Percentiles rank a stretch among this genome's conserved stretches.
phyloP scores from a whole-genome alignment of 73 alveolate species.

The Paramecium caudatum region DNA sequence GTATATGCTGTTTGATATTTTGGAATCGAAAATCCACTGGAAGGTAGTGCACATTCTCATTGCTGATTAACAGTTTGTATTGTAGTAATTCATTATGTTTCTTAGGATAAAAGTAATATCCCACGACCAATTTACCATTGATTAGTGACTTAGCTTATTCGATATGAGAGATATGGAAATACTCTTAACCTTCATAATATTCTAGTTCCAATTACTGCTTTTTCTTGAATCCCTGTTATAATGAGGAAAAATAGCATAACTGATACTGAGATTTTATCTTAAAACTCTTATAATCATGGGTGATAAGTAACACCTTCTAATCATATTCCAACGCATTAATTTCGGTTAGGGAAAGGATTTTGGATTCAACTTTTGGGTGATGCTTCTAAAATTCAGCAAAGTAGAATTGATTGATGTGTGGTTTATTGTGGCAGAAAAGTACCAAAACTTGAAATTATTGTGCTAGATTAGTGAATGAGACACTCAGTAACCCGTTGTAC shows the following conservation, averaged over 20 bases:
- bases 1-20: neutral
- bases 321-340: no score
- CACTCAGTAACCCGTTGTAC: neutral
- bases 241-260: conserved; percentile 22
- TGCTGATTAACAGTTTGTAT: neutral
- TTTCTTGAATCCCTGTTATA: neutral
- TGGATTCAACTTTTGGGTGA: neutral
- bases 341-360: neutral
- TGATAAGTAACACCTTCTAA: no score
- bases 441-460: neutral
- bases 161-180: conserved; percentile 3
- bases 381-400: neutral
- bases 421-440: conserved; percentile 20
- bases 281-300: conserved; percentile 6
- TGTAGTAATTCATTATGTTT: conserved; percentile 31
- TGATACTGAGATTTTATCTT: neutral
- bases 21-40: conserved; percentile 22
- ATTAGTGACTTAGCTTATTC: neutral
- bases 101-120: conserved; percentile 61
- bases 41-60: neutral
- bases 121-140: neutral
- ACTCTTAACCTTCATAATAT: neutral
- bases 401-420: neutral
- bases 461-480: neutral
- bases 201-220: neutral